These are phyloP conservation scores for Trametopsis cervina DNA, from an alignment of 768 basidiomycete species.

Conservation along the genomic window DNA sequence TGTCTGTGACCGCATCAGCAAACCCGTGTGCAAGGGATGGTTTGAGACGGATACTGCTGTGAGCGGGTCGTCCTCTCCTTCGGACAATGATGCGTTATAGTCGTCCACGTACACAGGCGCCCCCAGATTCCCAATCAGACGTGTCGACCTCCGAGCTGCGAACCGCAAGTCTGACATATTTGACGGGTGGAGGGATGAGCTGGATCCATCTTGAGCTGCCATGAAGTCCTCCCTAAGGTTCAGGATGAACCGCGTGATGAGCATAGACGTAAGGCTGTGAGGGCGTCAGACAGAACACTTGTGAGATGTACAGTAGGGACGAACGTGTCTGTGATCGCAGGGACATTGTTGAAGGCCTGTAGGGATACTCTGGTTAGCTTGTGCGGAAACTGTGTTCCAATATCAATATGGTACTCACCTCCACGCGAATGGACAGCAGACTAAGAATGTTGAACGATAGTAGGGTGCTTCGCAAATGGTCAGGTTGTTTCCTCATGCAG, in stretches of 20 bases:
- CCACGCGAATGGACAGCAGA: constrained; percentile 7
- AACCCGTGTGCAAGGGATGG: too few species aligned
- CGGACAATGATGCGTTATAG: too few species aligned
- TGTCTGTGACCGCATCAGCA: too few species aligned
- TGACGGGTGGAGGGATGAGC: background rate
- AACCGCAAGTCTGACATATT: background rate
- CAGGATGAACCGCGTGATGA: constrained; percentile 9
- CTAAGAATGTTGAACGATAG: constrained; percentile 3
- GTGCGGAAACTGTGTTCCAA: too few species aligned
- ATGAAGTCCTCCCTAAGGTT: too few species aligned
- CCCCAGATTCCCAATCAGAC: background rate
- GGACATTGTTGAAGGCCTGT: constrained; percentile 11
- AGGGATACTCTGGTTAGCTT: too few species aligned
- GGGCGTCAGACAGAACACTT: background rate
- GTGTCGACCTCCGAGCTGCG: background rate
- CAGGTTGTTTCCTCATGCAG: background rate
- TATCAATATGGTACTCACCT: constrained; percentile 5
- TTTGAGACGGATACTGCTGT: too few species aligned
- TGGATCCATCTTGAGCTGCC: background rate
- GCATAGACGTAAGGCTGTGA: constrained; percentile 9
- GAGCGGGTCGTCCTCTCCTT: too few species aligned
- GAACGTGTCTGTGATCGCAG: constrained; percentile 9
- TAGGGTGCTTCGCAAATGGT: background rate
- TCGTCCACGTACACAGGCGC: background rate
- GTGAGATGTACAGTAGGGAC: background rate